These are phyloP conservation scores for Chlorella sp. DNA, from an alignment of 139 green algal genomes.

Conservation along the genomic window DNA sequence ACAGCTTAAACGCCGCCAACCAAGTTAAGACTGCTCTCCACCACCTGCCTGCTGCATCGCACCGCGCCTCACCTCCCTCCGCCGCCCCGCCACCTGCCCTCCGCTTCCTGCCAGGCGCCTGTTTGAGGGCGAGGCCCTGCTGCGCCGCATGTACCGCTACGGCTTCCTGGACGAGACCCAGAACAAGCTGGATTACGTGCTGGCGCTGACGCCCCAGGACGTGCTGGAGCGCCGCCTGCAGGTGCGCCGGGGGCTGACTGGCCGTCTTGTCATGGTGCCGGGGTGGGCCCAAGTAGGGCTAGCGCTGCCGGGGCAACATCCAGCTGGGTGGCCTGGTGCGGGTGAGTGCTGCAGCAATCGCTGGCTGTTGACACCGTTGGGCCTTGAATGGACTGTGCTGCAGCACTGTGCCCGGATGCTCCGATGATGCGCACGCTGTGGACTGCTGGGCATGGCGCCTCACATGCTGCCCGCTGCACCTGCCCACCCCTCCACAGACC, in stretches of 20 bases:
- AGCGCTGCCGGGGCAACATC: neutral
- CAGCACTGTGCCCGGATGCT: too few species aligned
- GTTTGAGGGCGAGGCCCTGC: slow-evolving; percentile 96
- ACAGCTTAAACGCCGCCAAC: too few species aligned
- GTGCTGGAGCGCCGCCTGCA: slow-evolving; percentile 87
- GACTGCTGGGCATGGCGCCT: neutral
- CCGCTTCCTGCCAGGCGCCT: slow-evolving; percentile 71
- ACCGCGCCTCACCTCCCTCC: neutral
- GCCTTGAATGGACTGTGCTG: neutral
- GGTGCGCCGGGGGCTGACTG: neutral
- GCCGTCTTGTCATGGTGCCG: neutral
- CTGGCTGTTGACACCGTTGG: neutral
- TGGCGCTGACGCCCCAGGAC: slow-evolving; percentile 88
- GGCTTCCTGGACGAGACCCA: slow-evolving; percentile 95
- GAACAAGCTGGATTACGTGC: slow-evolving; percentile 99
- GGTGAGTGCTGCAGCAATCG: too few species aligned
- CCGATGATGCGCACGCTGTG: neutral
- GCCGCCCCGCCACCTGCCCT: neutral
- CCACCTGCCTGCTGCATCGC: neutral
- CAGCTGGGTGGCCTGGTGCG: too few species aligned
- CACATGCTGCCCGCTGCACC: neutral
- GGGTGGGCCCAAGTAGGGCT: neutral
- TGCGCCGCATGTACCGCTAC: slow-evolving; percentile 97
- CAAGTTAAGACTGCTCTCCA: too few species aligned
- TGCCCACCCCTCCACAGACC: slow-evolving; percentile 81